Base-by-base conservation (phyloP, 2,329 filamentous ascomycete genomes). In the Tetracladium maxilliforme region DNA sequence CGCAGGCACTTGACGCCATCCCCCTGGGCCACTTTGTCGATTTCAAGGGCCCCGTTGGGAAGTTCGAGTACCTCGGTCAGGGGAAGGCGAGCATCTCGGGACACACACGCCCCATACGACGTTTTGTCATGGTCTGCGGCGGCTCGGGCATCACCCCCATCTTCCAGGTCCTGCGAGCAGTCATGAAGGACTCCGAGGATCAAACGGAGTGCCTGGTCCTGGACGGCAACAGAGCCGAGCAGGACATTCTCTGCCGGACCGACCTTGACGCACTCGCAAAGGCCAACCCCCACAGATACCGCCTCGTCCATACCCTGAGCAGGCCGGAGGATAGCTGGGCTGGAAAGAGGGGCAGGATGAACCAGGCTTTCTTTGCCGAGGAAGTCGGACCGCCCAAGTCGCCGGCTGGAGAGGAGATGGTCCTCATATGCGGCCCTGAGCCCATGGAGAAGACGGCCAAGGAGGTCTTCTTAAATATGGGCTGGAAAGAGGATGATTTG, bases 111-210 rank as follows among this genome's bases (percentile, higher is more conserved):
- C 49, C 38, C 0, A 65, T 92, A 2, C 65, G 62, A 26, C 64
- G 63, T 9, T 82, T 93, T 47, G 58, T 79, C 43, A 92, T 93
- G 83, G 72, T 93, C 16, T 90, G 81, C 38, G 86, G 67, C 10
- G 86, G 86, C 6, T 81, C 70, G n/a, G 86, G 86, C 1, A 78
- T 94, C 41, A 93, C 86, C n/a, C 86, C 86, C 0, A 80, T 93
- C 34, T 90, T 75, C 44, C 80, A 90, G 42, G 79, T 92, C 4
- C 56, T 92, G 26, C 61, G 80, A 6, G 76, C 80, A 1, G 67
- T 92, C 0, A 64, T 84, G 46, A 58, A 64, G 22, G 70, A 87
- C 33, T 37, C 44, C 2, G 44, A 56, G 0, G 80, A 87, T 40
- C 36, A 47, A 7, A 90, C 80, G 1, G 52, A 47, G 3, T 92